These are phyloP conservation scores for Closterium sp. DNA, from an alignment of 139 green algal genomes.

Conservation along the genomic window DNA sequence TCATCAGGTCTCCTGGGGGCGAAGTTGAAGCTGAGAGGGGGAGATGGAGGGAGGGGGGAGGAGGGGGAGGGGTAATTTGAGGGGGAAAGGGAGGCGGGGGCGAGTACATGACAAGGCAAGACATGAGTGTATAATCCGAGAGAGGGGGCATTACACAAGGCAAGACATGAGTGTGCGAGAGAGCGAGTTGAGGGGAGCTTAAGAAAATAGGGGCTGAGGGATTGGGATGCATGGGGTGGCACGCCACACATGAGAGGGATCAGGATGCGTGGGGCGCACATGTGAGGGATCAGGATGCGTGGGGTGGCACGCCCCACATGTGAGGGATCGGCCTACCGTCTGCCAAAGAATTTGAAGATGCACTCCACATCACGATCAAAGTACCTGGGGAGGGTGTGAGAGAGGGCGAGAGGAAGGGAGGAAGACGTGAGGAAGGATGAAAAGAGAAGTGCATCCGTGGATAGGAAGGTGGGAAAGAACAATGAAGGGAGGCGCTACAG, in stretches of 20 bases:
- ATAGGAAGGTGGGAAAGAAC: too few relatives aligned
- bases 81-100: too few relatives aligned
- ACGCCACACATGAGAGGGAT: too few relatives aligned
- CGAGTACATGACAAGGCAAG: too few relatives aligned
- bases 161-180: background rate
- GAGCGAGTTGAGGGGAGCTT: too few relatives aligned
- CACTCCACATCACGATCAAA: constrained; percentile 93
- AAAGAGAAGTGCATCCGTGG: too few relatives aligned
- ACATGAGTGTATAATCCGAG: too few relatives aligned
- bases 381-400: constrained; percentile 39
- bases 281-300: background rate
- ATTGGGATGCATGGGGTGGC: too few relatives aligned
- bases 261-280: background rate
- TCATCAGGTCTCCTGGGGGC: background rate
- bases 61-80: background rate
- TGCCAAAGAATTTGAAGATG: constrained; percentile 78
- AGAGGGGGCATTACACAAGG: background rate
- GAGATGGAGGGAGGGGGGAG: too few relatives aligned
- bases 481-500: too few relatives aligned
- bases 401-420: background rate
- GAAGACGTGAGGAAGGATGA: background rate
- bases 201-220: too few relatives aligned
- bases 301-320: too few relatives aligned
- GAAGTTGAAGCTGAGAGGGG: background rate
- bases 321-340: constrained; percentile 50